Conservation (phyloP, 176 grass and related monocot species). For the Metroxylon sagu region DNA sequence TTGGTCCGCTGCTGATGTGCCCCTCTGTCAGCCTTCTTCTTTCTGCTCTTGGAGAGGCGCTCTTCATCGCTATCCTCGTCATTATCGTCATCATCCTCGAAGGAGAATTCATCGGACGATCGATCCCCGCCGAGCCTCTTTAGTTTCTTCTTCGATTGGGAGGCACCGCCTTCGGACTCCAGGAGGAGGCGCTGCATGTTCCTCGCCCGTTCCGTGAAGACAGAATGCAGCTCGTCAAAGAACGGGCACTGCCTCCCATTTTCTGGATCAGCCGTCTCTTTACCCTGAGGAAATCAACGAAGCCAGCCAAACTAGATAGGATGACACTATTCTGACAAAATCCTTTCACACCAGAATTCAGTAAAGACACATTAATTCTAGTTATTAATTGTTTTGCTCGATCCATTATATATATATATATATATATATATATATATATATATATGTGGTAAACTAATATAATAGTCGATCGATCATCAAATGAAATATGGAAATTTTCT, state of each 20-base stretch:
- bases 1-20: not conserved
- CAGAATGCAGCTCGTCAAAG: conserved; percentile 16
- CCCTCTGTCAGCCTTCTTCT: conserved; percentile 2
- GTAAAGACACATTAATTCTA: too few relatives aligned
- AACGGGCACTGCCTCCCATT: conserved; percentile 16
- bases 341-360: not conserved
- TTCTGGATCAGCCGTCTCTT: conserved; percentile 4
- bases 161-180: not conserved
- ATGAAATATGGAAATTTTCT: not conserved
- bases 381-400: too few relatives aligned
- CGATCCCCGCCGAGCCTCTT: conserved; percentile 1
- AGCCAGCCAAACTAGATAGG: not conserved
- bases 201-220: conserved; percentile 4
- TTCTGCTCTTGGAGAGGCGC: not conserved
- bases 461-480: too few relatives aligned
- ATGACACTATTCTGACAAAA: not conserved
- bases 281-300: not conserved
- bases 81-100: not conserved
- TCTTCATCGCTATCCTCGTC: not conserved
- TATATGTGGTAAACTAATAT: too few relatives aligned
- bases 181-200: conserved; percentile 10
- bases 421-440: too few relatives aligned
- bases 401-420: too few relatives aligned
- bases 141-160: not conserved
- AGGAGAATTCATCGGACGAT: conserved; percentile 1